Evolutionary conservation across 179 eudicot genomes (phyloP).

Genomic region (Beta macrorhiza): DNA sequence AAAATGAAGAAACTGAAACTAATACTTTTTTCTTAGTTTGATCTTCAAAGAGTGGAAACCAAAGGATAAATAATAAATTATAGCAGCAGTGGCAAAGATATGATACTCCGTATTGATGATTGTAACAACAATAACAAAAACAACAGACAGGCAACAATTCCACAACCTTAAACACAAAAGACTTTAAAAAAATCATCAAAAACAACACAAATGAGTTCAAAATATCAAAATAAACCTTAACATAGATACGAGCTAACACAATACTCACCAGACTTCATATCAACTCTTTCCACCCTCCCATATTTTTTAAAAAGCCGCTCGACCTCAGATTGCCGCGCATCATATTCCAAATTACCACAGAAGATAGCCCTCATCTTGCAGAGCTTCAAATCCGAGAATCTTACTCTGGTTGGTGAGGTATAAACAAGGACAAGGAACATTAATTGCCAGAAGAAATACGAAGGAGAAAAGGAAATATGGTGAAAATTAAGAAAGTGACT

Average conservation of each 20-base stretch:
- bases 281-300: slow-evolving; percentile 70
- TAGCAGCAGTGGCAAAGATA: background rate
- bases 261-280: slow-evolving; percentile 65
- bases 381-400: slow-evolving; percentile 6
- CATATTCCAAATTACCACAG: slow-evolving; percentile 69
- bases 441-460: background rate
- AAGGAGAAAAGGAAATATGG: background rate
- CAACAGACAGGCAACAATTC: background rate
- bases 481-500: background rate
- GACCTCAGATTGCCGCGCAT: slow-evolving; percentile 65
- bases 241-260: slow-evolving; percentile 12
- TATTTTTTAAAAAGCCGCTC: slow-evolving; percentile 69
- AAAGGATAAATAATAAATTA: background rate
- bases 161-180: background rate
- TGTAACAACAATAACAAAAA: background rate
- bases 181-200: background rate
- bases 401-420: slow-evolving; percentile 2
- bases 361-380: slow-evolving; percentile 56
- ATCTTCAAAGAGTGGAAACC: background rate
- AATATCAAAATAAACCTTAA: background rate
- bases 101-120: too few relatives aligned
- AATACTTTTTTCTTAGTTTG: background rate
- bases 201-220: background rate
- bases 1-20: background rate
- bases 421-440: background rate